These are phyloP conservation scores for Sequoiadendron giganteum DNA, from an alignment of 75 land plant species.

Conservation along the genomic window DNA sequence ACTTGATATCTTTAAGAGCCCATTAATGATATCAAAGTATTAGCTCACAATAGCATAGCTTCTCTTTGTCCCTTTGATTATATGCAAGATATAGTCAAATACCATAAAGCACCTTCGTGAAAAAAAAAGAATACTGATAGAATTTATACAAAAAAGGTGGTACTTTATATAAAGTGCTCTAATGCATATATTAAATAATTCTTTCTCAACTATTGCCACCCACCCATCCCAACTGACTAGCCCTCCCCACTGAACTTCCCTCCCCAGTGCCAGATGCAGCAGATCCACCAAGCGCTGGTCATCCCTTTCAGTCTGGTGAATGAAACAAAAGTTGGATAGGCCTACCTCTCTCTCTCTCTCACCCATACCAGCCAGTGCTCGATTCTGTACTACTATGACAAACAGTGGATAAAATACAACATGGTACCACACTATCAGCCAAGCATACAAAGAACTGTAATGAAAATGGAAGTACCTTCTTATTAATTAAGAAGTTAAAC, in stretches of 20 bases:
- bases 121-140: not conserved
- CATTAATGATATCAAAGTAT: not conserved
- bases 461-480: conserved; percentile 61
- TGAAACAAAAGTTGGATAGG: too few species aligned
- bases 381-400: too few species aligned
- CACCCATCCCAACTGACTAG: too few species aligned
- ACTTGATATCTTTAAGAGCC: not conserved
- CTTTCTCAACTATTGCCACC: too few species aligned
- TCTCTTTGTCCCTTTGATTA: not conserved
- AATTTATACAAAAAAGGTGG: not conserved
- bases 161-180: not conserved
- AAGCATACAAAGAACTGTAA: not conserved
- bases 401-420: not conserved
- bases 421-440: not conserved
- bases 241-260: too few species aligned
- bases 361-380: too few species aligned
- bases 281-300: too few species aligned
- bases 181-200: not conserved
- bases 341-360: too few species aligned
- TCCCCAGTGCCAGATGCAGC: too few species aligned
- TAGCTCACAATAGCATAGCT: not conserved
- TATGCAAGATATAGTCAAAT: not conserved
- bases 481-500: conserved; percentile 88
- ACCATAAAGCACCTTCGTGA: not conserved
- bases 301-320: too few species aligned